Base-by-base conservation (phyloP, 2,329 filamentous ascomycete genomes). In the Incumbomyces lentus region DNA sequence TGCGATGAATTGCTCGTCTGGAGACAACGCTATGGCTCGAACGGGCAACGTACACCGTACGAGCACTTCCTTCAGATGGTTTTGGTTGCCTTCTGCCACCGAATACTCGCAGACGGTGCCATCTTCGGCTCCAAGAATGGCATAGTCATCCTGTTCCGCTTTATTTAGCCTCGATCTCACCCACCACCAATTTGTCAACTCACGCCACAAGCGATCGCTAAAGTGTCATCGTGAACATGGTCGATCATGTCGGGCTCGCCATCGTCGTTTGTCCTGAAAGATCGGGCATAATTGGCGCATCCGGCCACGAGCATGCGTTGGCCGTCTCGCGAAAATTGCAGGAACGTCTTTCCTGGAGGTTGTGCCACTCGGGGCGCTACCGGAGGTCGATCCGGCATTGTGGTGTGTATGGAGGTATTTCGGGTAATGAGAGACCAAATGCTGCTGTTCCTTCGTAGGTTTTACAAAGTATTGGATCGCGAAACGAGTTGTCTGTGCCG, bases 81-180 rank as follows among this genome's bases (percentile, higher is more conserved):
- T 81, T 12, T 48, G 35, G 48, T 63, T 59, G 12, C 67, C 68
- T 2, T 78, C 79, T 47, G 78, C 73, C 41, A 95, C 74, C n/a
- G 84, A 85, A 70, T 93, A 98, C 58, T 88, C 79, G 70, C 84
- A 94, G 59, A 98, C 87, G n/a, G 84, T 92, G 60, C 93, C 92
- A 67, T 96, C 89, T 64, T 98, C 90, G 16, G 86, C 86, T 22
- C 88, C 92, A 51, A 87, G 81, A 37, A 96, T 79, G 62, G 95
- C 94, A 64, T 85, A 88, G 50, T 84, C 79, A 60, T 90, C 79
- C 78, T 81, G 53, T 26, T 26, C 22, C 22, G 22, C 34, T 32
- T 19, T 8, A 49, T 46, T 45, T 48, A 45, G 38, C 10, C 7
- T 11, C 12, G 35, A n/a, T 30, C 29, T 14, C 13, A 19, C 13